Evolutionary conservation across 192 early-diverging fungal genomes (phyloP).

Genomic region (Coemansia sp.): DNA sequence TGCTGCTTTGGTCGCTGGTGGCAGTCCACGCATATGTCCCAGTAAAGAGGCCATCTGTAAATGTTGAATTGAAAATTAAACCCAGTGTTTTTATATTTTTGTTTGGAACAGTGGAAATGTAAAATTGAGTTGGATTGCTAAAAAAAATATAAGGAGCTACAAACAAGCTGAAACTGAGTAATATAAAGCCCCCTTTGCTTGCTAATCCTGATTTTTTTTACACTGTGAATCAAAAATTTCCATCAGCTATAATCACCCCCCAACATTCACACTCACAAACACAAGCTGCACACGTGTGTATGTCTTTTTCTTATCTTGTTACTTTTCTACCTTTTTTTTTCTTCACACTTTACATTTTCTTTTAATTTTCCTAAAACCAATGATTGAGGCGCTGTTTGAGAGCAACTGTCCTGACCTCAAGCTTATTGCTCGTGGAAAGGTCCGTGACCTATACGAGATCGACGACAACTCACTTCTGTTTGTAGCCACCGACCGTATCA

Average conservation of each 20-base stretch:
- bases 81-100: no score
- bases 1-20: conserved; percentile 35
- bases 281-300: no score
- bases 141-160: background rate
- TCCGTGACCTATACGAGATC: conserved; percentile 95
- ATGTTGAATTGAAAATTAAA: background rate
- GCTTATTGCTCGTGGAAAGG: conserved; percentile 92
- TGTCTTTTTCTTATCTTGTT: background rate
- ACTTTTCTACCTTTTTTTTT: background rate
- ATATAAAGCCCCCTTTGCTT: no score
- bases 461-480: conserved; percentile 86
- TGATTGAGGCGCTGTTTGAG: conserved; percentile 59
- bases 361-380: conserved; percentile 16
- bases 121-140: background rate
- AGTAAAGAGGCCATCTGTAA: conserved; percentile 33
- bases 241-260: no score
- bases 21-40: conserved; percentile 25
- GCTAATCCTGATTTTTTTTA: no score
- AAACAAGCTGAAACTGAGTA: no score
- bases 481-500: conserved; percentile 97
- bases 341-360: background rate
- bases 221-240: no score
- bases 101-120: no score
- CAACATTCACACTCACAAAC: no score
- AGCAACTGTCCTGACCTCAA: conserved; percentile 89